Percentiles rank a stretch among this genome's conserved stretches.
These are phyloP conservation scores for Conticribra weissflogii DNA, from an alignment of 108 stramenopile species.

Conservation along the genomic window DNA sequence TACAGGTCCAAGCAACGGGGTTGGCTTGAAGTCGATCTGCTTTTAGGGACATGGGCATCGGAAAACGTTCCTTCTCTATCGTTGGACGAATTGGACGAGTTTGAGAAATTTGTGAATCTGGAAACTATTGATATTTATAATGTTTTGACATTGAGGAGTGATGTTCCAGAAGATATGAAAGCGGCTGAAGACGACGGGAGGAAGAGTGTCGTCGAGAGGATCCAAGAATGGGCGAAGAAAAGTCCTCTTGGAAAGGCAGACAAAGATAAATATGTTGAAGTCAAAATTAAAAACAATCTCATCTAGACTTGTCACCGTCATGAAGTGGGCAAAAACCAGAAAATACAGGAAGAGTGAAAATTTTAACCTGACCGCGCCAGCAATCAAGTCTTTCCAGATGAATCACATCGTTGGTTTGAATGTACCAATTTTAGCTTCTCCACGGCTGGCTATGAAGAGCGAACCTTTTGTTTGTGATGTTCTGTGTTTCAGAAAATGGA, in stretches of 20 bases:
- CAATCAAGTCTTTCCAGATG: no score
- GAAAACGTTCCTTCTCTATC: conserved; percentile 84
- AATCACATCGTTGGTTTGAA: no score
- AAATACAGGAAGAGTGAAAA: conserved; percentile 5
- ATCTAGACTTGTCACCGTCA: conserved; percentile 43
- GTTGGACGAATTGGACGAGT: conserved; percentile 85
- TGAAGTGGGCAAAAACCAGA: neutral
- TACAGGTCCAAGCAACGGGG: conserved; percentile 99
- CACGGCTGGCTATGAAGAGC: no score
- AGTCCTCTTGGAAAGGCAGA: conserved; percentile 88
- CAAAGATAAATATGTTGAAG: conserved; percentile 68
- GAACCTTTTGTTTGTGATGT: no score
- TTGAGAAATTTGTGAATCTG: conserved; percentile 95
- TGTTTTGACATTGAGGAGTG: conserved; percentile 86
- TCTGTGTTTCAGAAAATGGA: neutral
- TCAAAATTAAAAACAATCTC: conserved; percentile 78
- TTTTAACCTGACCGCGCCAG: no score
- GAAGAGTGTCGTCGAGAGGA: conserved; percentile 71
- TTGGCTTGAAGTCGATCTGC: conserved; percentile 97
- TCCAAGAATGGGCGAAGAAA: conserved; percentile 83
- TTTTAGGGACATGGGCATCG: conserved; percentile 97
- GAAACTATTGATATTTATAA: conserved; percentile 99
- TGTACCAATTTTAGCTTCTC: no score
- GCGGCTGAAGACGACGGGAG: conserved; percentile 19
- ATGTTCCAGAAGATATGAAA: conserved; percentile 79